These are phyloP conservation scores for Chaetomiaceae sp. DNA, from an alignment of 2,329 filamentous ascomycete genomes.

Conservation along the genomic window DNA sequence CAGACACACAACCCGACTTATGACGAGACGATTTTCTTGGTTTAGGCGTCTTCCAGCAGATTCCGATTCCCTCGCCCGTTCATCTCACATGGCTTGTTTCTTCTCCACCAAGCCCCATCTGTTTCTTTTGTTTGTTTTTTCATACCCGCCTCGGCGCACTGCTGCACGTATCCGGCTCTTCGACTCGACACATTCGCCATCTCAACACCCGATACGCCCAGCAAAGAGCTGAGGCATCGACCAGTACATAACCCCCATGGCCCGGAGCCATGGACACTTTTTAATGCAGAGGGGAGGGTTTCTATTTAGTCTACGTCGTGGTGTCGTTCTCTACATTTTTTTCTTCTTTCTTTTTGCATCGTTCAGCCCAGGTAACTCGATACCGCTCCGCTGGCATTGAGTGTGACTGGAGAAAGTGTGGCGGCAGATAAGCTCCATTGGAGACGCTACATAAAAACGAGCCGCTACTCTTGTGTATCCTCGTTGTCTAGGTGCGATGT, in stretches of 20 bases:
- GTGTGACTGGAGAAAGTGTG: too few relatives aligned
- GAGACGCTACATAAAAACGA: not conserved
- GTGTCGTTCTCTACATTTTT: not conserved
- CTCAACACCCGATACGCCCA: not conserved
- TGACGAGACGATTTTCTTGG: constrained; percentile 19
- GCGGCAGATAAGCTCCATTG: too few relatives aligned
- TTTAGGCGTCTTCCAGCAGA: constrained; percentile 8
- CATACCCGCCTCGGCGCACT: not conserved
- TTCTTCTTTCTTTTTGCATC: not conserved
- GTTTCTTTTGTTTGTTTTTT: constrained; percentile 6
- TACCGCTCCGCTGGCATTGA: too few relatives aligned
- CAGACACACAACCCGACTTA: constrained; percentile 6
- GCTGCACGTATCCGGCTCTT: not conserved
- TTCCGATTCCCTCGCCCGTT: not conserved
- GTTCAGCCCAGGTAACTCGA: too few relatives aligned
- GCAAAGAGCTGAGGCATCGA: not conserved
- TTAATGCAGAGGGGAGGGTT: constrained; percentile 13
- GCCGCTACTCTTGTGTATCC: too few relatives aligned
- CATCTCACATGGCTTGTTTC: constrained; percentile 4
- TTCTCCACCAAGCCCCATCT: not conserved
- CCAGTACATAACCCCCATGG: constrained; percentile 11
- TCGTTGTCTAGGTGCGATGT: too few relatives aligned
- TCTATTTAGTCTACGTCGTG: not conserved
- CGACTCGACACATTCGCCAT: not conserved
- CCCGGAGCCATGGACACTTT: constrained; percentile 8